Base-by-base conservation (phyloP, 495 filamentous ascomycete genomes). In the Aspergillus funiculosus region DNA sequence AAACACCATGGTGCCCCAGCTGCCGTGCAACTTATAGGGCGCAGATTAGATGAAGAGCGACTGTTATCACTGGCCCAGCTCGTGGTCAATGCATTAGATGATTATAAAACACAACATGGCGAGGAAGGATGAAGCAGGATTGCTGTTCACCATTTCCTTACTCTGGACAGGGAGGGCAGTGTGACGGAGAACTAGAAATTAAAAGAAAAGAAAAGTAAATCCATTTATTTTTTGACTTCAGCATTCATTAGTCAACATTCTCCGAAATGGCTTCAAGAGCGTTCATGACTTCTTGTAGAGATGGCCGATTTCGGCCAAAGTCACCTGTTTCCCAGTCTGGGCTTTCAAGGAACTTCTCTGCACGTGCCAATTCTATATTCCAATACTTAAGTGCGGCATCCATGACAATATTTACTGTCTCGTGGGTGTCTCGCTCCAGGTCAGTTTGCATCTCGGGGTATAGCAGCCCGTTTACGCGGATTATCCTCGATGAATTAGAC, bases 11-110 rank as follows among this genome's bases (percentile, higher is more conserved):
- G 40, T 11, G 40, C 40, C 14, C 40, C 40, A 34, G 40, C 40
- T 6, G 40, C 40, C 2, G 40, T 43, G 28, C 40, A 43, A n/a
- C 40, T 43, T 18, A 31, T 43, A 4, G 40, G 40, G 19, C 40
- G 40, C n/a, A 43, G 40, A 29, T 21, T 43, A 20, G 40, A 43
- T 21, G 40, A 43, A 34, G 40, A 43, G 10, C 31, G 40, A 11
- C 20, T 43, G 40, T 29, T 43, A 3, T 43, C 40, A 14, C 19
- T 43, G 19, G 40, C 40, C 24, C 28, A 43, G 40, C 28, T 43
- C 17, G 40, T 43, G 25, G 40, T 43, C 40, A 20, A 43, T 32
- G 28, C 40, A 21, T 43, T 43, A 21, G 18, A 26, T 14, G 40
- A 43, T 20, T 43, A 43, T 29, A 43, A 17, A 32, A 22, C 40